Percentiles rank a stretch among this genome's conserved stretches.
Conservation (phyloP, 805 yeast species). For the Candida sithepensis region DNA sequence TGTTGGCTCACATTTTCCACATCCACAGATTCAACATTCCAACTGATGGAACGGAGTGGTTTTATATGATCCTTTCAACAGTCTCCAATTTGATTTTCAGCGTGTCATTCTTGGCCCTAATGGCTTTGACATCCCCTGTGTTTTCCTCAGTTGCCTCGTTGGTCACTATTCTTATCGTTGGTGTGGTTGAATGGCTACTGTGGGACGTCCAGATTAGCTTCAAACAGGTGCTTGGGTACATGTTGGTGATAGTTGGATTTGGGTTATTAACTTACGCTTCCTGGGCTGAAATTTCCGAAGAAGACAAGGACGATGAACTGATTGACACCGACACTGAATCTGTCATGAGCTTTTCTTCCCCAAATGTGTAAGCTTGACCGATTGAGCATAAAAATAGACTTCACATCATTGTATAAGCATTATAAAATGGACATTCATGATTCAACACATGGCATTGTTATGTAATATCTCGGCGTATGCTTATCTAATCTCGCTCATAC, state of each 20-base stretch:
- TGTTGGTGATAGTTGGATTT: slow-evolving; percentile 68
- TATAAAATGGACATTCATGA: too few relatives aligned
- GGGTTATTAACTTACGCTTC: slow-evolving; percentile 58
- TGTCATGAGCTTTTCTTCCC: slow-evolving; percentile 19
- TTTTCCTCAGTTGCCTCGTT: slow-evolving; percentile 60
- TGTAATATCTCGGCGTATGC: too few relatives aligned
- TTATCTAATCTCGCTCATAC: too few relatives aligned
- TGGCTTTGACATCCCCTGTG: slow-evolving; percentile 85
- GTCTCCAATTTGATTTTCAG: slow-evolving; percentile 65
- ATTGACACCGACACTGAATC: slow-evolving; percentile 33
- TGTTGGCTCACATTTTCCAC: slow-evolving; percentile 49
- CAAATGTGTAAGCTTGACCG: neutral
- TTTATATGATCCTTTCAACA: slow-evolving; percentile 48
- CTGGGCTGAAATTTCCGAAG: slow-evolving; percentile 54
- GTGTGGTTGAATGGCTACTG: slow-evolving; percentile 66
- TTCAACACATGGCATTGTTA: too few relatives aligned
- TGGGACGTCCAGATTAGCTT: slow-evolving; percentile 55
- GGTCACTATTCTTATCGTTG: slow-evolving; percentile 76
- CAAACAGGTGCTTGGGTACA: slow-evolving; percentile 65
- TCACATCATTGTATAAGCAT: too few relatives aligned
- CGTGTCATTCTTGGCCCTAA: slow-evolving; percentile 66
- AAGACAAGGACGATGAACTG: slow-evolving; percentile 35
- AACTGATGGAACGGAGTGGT: slow-evolving; percentile 36
- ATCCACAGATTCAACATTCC: slow-evolving; percentile 59
- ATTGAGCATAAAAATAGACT: too few relatives aligned